These are phyloP conservation scores for Zygoascus ofunaensis DNA, from an alignment of 805 yeast genomes.

Conservation along the genomic window DNA sequence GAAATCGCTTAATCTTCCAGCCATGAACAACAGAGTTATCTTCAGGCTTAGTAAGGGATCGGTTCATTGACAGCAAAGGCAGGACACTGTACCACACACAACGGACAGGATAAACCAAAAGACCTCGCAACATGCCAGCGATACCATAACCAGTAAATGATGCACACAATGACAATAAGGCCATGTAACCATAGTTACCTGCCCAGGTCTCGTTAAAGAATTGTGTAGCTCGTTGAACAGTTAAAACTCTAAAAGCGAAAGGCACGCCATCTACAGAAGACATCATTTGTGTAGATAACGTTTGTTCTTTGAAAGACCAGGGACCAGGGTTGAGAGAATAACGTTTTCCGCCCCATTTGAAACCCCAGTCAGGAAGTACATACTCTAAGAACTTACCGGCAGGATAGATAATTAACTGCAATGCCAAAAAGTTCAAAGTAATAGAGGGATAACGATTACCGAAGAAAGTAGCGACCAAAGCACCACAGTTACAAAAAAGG, in stretches of 20 bases:
- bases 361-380: slow-evolving; percentile 39
- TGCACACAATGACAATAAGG: slow-evolving; percentile 39
- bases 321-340: slow-evolving; percentile 50
- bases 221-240: slow-evolving; percentile 9
- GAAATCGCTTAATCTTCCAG: slow-evolving; percentile 49
- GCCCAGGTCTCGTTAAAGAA: slow-evolving; percentile 14
- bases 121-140: slow-evolving; percentile 48
- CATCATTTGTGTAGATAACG: slow-evolving; percentile 41
- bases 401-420: slow-evolving; percentile 55
- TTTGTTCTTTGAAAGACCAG: slow-evolving; percentile 53
- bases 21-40: slow-evolving; percentile 37
- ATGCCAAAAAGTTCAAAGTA: slow-evolving; percentile 41
- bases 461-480: slow-evolving; percentile 51
- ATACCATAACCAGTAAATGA: slow-evolving; percentile 45
- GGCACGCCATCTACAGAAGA: slow-evolving; percentile 42
- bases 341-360: slow-evolving; percentile 33
- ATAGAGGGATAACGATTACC: slow-evolving; percentile 48
- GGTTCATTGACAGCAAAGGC: slow-evolving; percentile 45
- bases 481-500: slow-evolving; percentile 46
- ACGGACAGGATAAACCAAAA: slow-evolving; percentile 35
- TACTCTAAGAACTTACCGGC: slow-evolving; percentile 41
- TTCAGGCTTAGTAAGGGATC: slow-evolving; percentile 32
- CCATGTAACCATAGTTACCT: slow-evolving; percentile 31
- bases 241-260: slow-evolving; percentile 20
- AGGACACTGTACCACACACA: slow-evolving; percentile 45